Percentiles rank a stretch among this genome's conserved stretches.
phyloP scores from a whole-genome alignment of 2,329 filamentous ascomycete genomes.

The Knufia petricola region DNA sequence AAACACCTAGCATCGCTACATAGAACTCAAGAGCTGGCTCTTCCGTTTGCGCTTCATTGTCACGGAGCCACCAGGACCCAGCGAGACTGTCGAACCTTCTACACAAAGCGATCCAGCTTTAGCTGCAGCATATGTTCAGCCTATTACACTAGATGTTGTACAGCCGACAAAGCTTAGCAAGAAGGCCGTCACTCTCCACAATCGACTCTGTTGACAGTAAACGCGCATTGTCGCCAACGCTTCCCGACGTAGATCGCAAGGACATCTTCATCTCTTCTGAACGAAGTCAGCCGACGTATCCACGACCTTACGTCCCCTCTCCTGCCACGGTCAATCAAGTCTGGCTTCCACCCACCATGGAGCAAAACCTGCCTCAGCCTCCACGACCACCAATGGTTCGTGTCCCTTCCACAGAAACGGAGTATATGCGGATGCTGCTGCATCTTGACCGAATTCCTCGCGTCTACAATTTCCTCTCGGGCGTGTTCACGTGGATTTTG shows the following conservation, averaged over 20 bases:
- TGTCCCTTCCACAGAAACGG: conserved; percentile 18
- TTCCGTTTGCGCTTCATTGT: neutral
- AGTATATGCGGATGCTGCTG: conserved; percentile 25
- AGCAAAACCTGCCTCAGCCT: conserved; percentile 3
- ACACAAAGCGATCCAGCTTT: neutral
- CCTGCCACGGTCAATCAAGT: conserved; percentile 9
- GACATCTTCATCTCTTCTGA: conserved; percentile 5
- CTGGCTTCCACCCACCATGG: conserved; percentile 8
- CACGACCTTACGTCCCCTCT: conserved; percentile 8
- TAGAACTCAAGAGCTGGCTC: conserved; percentile 3
- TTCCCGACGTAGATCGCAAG: conserved; percentile 3
- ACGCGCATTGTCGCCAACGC: neutral
- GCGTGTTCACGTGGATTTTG: conserved; percentile 41
- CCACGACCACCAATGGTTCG: conserved; percentile 11
- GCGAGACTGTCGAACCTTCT: no score
- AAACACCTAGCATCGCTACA: neutral
- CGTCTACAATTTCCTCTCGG: conserved; percentile 37
- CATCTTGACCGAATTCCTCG: conserved; percentile 26
- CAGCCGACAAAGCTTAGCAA: conserved; percentile 8
- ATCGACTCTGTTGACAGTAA: conserved; percentile 12
- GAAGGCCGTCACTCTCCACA: conserved; percentile 13
- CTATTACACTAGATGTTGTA: conserved; percentile 1
- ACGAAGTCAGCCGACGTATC: neutral
- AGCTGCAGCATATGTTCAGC: neutral
- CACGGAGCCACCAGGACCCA: neutral